A percentile compares a stretch with the other conserved stretches of the same genome.
Conservation (phyloP, 2,329 filamentous ascomycete genomes). For the Grosmannia serpens region DNA sequence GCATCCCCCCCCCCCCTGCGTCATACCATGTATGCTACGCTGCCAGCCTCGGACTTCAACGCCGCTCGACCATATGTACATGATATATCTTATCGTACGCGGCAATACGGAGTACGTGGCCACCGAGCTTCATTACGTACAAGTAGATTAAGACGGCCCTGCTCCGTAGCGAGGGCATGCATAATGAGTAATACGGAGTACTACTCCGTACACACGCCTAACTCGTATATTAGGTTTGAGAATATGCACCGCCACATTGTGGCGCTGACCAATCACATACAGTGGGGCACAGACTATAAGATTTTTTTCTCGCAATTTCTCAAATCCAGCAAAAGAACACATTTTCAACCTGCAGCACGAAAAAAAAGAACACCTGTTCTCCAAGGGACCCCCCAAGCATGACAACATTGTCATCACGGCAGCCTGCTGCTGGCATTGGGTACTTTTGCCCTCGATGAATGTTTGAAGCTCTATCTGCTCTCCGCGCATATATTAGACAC, state of each 20-base stretch:
- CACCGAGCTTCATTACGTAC: not conserved
- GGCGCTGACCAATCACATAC: not conserved
- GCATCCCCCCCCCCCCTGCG: not conserved
- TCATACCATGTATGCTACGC: not conserved
- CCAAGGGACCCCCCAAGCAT: slow-evolving; percentile 6
- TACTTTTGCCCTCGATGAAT: slow-evolving; percentile 12
- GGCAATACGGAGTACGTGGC: not conserved
- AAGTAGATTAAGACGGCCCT: not conserved
- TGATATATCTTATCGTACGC: not conserved
- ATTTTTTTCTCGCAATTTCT: not conserved
- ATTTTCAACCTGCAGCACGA: not conserved
- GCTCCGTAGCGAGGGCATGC: not conserved
- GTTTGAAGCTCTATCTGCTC: not conserved
- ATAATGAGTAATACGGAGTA: too few relatives aligned
- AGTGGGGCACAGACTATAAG: not conserved
- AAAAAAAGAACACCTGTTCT: slow-evolving; percentile 2
- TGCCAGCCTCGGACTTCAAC: not conserved
- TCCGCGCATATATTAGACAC: not conserved
- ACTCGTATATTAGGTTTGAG: not conserved
- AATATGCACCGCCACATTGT: not conserved
- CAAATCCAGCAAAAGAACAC: not conserved
- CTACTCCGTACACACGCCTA: too few relatives aligned
- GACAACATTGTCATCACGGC: slow-evolving; percentile 12
- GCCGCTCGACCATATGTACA: not conserved
- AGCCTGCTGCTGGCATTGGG: slow-evolving; percentile 11